Evolutionary conservation across 768 basidiomycete genomes (phyloP).

Genomic region (Naganishia kalamii): DNA sequence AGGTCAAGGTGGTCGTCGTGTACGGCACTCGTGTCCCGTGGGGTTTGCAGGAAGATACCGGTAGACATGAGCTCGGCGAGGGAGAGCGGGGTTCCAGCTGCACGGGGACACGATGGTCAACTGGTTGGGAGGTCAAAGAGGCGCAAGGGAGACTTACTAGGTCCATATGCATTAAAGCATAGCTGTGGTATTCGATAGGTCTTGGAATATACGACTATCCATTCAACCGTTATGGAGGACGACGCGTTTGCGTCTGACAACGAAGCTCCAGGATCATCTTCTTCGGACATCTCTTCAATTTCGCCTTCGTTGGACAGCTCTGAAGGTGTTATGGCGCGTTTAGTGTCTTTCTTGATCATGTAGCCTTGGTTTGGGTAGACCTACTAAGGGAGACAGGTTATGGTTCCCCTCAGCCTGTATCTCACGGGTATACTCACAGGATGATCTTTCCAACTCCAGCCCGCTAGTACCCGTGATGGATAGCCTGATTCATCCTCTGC

Average conservation of each 20-base stretch:
- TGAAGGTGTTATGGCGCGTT: no score
- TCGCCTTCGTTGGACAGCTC: background rate
- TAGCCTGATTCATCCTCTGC: background rate
- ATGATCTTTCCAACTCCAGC: slow-evolving; percentile 1
- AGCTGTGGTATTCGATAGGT: slow-evolving; percentile 12
- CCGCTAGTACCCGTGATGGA: background rate
- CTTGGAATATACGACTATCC: slow-evolving; percentile 6
- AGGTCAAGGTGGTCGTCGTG: slow-evolving; percentile 9
- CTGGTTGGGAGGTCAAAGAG: background rate
- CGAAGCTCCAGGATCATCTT: background rate
- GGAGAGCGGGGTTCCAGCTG: background rate
- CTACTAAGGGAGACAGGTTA: background rate
- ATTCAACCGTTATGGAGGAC: background rate
- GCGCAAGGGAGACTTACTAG: background rate
- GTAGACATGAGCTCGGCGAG: background rate
- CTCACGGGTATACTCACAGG: background rate
- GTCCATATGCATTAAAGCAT: slow-evolving; percentile 4
- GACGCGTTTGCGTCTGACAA: background rate
- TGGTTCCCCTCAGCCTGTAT: background rate
- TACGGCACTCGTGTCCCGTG: background rate
- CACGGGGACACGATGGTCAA: background rate
- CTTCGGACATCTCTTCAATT: background rate
- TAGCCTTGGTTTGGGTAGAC: background rate
- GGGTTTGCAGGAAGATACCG: background rate
- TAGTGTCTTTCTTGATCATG: background rate